phyloP scores from a whole-genome alignment of 2,329 filamentous ascomycete genomes.

The Atkinsonella hypoxylon region DNA sequence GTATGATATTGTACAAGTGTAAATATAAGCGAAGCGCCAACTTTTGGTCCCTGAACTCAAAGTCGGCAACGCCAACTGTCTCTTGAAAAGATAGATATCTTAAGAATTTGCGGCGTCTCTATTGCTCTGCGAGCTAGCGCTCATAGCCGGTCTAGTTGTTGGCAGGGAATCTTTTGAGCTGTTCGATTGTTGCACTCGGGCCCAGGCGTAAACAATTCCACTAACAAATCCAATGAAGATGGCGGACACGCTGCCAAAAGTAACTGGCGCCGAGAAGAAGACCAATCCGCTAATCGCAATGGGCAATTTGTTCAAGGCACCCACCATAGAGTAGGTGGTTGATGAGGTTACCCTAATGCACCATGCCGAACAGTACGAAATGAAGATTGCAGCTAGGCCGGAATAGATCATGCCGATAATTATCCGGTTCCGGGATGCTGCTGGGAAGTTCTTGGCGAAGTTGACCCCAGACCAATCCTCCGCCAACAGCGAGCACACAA shows the following conservation, averaged over 20 bases:
- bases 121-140: slow-evolving; percentile 84
- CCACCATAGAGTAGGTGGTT: slow-evolving; percentile 98
- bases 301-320: slow-evolving; percentile 93
- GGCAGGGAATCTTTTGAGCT: slow-evolving; percentile 55
- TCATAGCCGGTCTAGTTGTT: slow-evolving; percentile 57
- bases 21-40: too few species aligned
- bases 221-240: slow-evolving; percentile 86
- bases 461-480: slow-evolving; percentile 91
- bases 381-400: slow-evolving; percentile 86
- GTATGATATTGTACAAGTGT: too few species aligned
- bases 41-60: too few species aligned
- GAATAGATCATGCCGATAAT: slow-evolving; percentile 88
- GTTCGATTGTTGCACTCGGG: slow-evolving; percentile 55
- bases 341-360: slow-evolving; percentile 95
- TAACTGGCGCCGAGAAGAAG: slow-evolving; percentile 92
- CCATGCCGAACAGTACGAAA: slow-evolving; percentile 99
- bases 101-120: slow-evolving; percentile 62
- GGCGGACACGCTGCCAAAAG: slow-evolving; percentile 80
- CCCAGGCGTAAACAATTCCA: slow-evolving; percentile 69
- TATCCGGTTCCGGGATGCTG: slow-evolving; percentile 65
- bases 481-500: slow-evolving; percentile 66
- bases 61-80: neutral
- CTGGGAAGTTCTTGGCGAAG: slow-evolving; percentile 76
- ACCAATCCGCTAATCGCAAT: slow-evolving; percentile 85
- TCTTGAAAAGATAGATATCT: slow-evolving; percentile 1